phyloP scores from a whole-genome alignment of 495 filamentous ascomycete species.

The Parmelia sp. region DNA sequence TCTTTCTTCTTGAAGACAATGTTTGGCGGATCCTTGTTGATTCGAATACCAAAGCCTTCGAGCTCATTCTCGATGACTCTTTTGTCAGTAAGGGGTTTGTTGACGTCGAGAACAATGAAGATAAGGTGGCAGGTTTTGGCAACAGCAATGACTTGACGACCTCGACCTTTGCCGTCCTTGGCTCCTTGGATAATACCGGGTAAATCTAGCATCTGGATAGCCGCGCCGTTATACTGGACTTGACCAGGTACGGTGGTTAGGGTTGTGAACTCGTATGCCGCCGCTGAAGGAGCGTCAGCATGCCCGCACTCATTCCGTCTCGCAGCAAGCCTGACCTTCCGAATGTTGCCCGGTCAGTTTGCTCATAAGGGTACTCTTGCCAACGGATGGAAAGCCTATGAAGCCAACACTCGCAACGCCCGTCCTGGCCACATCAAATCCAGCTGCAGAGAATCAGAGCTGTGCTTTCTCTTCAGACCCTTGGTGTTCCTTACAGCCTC shows the following conservation, averaged over 20 bases:
- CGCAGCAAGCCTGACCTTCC: constrained; percentile 49
- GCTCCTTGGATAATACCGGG: constrained; percentile 98
- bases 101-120: constrained; percentile 97
- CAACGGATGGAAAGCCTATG: constrained; percentile 88
- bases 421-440: constrained; percentile 96
- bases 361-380: constrained; percentile 96
- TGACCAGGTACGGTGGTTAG: constrained; percentile 96
- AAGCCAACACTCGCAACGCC: constrained; percentile 84
- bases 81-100: constrained; percentile 97
- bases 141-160: constrained; percentile 97
- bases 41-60: constrained; percentile 94
- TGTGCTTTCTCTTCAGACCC: background rate
- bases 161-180: constrained; percentile 96
- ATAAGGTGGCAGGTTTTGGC: constrained; percentile 98
- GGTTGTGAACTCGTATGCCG: constrained; percentile 97
- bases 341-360: constrained; percentile 92
- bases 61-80: constrained; percentile 93
- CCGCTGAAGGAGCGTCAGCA: constrained; percentile 44
- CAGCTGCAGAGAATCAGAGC: constrained; percentile 44
- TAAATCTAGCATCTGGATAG: constrained; percentile 97
- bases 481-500: constrained; percentile 53
- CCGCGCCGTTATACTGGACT: constrained; percentile 93
- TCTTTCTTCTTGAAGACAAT: constrained; percentile 99
- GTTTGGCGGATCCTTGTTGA: constrained; percentile 96
- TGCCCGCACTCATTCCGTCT: background rate